Evolutionary conservation across 805 yeast species (phyloP).

Genomic region (Cyberlindnera amylophila): DNA sequence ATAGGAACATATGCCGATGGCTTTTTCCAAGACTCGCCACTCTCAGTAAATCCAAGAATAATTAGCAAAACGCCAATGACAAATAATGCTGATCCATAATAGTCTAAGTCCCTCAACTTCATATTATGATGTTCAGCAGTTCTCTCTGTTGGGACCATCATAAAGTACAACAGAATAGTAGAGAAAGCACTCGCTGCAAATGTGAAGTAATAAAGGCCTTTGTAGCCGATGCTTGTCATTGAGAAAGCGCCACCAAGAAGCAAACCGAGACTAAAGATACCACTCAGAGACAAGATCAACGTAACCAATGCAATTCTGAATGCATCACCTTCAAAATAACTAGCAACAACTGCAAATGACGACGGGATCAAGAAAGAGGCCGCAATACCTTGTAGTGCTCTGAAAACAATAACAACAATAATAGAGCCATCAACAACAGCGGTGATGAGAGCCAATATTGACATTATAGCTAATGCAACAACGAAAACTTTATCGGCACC

Average conservation of each 20-base stretch:
- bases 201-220: constrained; percentile 35
- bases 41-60: constrained; percentile 42
- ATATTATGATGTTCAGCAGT: constrained; percentile 3
- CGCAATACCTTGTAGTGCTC: constrained; percentile 45
- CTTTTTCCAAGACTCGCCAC: constrained; percentile 39
- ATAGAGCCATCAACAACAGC: constrained; percentile 33
- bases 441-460: constrained; percentile 31
- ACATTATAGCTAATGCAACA: constrained; percentile 22
- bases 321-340: constrained; percentile 27
- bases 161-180: constrained; percentile 26
- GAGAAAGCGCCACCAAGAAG: constrained; percentile 45
- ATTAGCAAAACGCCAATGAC: constrained; percentile 36
- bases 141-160: constrained; percentile 13
- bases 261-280: constrained; percentile 39
- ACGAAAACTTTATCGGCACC: constrained; percentile 32
- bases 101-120: constrained; percentile 33
- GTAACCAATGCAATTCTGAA: constrained; percentile 26
- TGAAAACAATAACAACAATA: constrained; percentile 36
- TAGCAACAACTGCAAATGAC: constrained; percentile 31
- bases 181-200: constrained; percentile 31
- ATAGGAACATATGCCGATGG: constrained; percentile 41
- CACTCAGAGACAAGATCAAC: constrained; percentile 28
- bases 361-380: constrained; percentile 40
- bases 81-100: constrained; percentile 30
- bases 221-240: constrained; percentile 34